Evolutionary conservation across 352 stramenopile species (phyloP).

Genomic region (Pythium guiyangense): DNA sequence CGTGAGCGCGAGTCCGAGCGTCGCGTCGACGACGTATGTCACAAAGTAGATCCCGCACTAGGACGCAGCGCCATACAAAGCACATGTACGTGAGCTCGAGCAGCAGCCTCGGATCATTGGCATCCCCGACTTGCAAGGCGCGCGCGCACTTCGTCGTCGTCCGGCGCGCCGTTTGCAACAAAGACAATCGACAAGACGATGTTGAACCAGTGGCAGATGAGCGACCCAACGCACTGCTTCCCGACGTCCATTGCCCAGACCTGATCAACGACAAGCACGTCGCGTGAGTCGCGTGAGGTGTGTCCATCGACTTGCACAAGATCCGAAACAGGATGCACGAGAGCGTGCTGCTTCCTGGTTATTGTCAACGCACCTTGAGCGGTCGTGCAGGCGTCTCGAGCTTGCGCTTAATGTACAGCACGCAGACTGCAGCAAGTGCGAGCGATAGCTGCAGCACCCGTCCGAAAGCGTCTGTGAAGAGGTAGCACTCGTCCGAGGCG

Average conservation of each 20-base stretch:
- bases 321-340: background rate
- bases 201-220: conserved; percentile 58
- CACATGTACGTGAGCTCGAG: background rate
- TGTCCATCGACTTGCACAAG: background rate
- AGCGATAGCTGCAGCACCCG: conserved; percentile 56
- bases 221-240: conserved; percentile 60
- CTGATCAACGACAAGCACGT: conserved; percentile 6
- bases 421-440: conserved; percentile 39
- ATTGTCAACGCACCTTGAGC: conserved; percentile 28
- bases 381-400: conserved; percentile 65
- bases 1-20: conserved; percentile 41
- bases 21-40: conserved; percentile 64
- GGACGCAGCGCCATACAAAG: background rate
- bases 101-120: background rate
- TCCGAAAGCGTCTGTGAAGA: conserved; percentile 69
- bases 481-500: conserved; percentile 38
- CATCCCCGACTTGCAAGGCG: background rate
- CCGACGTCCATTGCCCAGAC: conserved; percentile 68
- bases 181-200: conserved; percentile 63
- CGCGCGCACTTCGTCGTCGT: conserved; percentile 47
- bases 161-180: conserved; percentile 24
- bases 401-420: conserved; percentile 78
- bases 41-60: conserved; percentile 78
- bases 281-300: background rate
- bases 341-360: background rate